Evolutionary conservation across 768 basidiomycete genomes (phyloP).

Genomic region (Rubroboletus satanas): DNA sequence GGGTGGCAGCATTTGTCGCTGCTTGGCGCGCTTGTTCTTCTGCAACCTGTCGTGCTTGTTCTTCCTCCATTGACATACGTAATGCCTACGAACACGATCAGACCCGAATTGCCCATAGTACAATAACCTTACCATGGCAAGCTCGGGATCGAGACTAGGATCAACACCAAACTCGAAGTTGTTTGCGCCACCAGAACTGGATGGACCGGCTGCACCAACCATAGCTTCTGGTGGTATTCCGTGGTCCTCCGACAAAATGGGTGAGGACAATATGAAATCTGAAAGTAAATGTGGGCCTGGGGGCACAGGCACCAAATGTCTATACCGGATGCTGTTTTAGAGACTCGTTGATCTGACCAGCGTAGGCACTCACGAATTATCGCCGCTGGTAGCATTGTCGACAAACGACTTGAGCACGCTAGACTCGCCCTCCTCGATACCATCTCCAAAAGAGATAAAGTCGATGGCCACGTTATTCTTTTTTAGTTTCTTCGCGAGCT

Average conservation of each 20-base stretch:
- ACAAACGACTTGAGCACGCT: conserved; percentile 76
- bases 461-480: conserved; percentile 99
- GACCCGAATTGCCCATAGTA: not conserved
- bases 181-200: conserved; percentile 45
- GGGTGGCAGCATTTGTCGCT: conserved; percentile 19
- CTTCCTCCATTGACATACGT: conserved; percentile 96
- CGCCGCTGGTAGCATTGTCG: conserved; percentile 72
- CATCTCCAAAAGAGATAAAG: conserved; percentile 86
- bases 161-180: conserved; percentile 90
- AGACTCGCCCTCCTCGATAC: conserved; percentile 66
- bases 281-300: conserved; percentile 80
- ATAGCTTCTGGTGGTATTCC: conserved; percentile 63
- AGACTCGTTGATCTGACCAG: not conserved
- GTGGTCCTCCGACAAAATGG: conserved; percentile 79
- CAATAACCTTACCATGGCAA: conserved; percentile 75
- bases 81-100: conserved; percentile 58
- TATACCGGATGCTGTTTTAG: conserved; percentile 26
- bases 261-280: conserved; percentile 74
- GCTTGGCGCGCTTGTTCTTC: conserved; percentile 37
- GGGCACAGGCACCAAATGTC: conserved; percentile 78
- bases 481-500: conserved; percentile 94
- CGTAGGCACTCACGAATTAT: conserved; percentile 71
- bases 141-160: conserved; percentile 91
- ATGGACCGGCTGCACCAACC: conserved; percentile 46
- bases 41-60: conserved; percentile 69